These are phyloP conservation scores for Trichosporon inkin DNA, from an alignment of 1,284 basidiomycete genomes.

Conservation along the genomic window DNA sequence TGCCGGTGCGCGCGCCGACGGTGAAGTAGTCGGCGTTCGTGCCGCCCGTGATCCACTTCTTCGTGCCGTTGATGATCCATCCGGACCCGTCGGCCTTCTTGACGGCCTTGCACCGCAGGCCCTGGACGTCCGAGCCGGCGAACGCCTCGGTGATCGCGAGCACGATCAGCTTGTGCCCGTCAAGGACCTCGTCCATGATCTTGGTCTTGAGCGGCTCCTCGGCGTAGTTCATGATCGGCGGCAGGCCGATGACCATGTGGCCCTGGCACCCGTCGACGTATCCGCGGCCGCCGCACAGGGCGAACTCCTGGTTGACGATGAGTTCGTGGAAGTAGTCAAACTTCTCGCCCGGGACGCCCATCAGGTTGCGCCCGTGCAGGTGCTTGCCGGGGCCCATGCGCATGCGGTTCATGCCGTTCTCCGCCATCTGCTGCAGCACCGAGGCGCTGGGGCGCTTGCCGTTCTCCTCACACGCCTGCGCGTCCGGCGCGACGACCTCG, in stretches of 20 bases:
- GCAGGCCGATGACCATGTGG: slow-evolving; percentile 53
- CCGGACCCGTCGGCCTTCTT: slow-evolving; percentile 72
- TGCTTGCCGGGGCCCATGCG: slow-evolving; percentile 75
- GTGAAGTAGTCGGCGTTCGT: slow-evolving; percentile 50
- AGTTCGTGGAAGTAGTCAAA: slow-evolving; percentile 72
- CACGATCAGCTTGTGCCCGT: slow-evolving; percentile 65
- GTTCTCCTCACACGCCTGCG: slow-evolving; percentile 66
- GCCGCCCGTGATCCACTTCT: slow-evolving; percentile 91
- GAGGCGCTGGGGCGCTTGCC: slow-evolving; percentile 61
- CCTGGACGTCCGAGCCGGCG: slow-evolving; percentile 85
- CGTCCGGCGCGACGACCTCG: slow-evolving; percentile 54
- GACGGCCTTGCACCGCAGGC: slow-evolving; percentile 73
- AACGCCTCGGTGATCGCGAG: slow-evolving; percentile 88
- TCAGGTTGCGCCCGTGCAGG: slow-evolving; percentile 73
- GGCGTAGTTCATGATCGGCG: slow-evolving; percentile 58
- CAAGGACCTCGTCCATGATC: slow-evolving; percentile 74
- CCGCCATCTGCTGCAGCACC: slow-evolving; percentile 48
- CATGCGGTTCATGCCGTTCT: slow-evolving; percentile 82
- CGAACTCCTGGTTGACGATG: slow-evolving; percentile 83
- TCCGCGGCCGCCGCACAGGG: slow-evolving; percentile 74
- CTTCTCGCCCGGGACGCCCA: slow-evolving; percentile 82
- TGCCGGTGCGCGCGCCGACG: slow-evolving; percentile 52
- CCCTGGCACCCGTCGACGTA: slow-evolving; percentile 51
- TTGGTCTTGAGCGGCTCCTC: slow-evolving; percentile 57
- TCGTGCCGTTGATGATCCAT: slow-evolving; percentile 78